Percentiles rank a stretch among this genome's conserved stretches.
phyloP scores from a whole-genome alignment of 805 yeast genomes.

The Dipodascopsis uninucleata region DNA sequence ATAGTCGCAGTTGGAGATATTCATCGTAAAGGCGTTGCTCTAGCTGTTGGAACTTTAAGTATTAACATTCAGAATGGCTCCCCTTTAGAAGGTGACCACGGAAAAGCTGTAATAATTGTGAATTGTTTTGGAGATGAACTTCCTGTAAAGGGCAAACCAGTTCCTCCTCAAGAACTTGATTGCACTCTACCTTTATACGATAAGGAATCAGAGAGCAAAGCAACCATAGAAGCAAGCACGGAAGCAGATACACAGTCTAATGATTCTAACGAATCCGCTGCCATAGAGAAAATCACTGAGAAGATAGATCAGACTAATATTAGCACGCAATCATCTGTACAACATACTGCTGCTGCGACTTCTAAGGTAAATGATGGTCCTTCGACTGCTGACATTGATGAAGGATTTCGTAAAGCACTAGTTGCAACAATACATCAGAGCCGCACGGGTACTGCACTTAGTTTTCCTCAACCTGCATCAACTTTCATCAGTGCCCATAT shows the following conservation, averaged over 20 bases:
- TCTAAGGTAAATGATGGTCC: conserved; percentile 1
- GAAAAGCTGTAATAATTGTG: conserved; percentile 72
- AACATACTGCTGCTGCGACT: neutral
- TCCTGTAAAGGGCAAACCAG: conserved; percentile 42
- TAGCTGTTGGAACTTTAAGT: conserved; percentile 67
- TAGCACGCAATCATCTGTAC: conserved; percentile 11
- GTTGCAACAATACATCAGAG: conserved; percentile 58
- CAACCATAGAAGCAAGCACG: too few species aligned
- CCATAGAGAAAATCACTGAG: too few species aligned
- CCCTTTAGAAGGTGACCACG: conserved; percentile 51
- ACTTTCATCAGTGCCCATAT: conserved; percentile 69
- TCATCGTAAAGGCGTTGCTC: conserved; percentile 55
- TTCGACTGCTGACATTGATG: conserved; percentile 62
- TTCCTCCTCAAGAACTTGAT: conserved; percentile 43
- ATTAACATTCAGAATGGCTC: conserved; percentile 45
- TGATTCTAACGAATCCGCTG: too few species aligned
- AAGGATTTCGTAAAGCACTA: conserved; percentile 66
- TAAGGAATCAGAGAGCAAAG: too few species aligned
- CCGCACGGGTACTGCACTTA: conserved; percentile 38
- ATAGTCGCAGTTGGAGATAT: conserved; percentile 70
- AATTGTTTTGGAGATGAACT: conserved; percentile 69
- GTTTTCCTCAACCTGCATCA: conserved; percentile 70
- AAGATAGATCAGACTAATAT: too few species aligned
- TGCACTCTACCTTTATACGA: too few species aligned
- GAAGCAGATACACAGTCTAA: too few species aligned